Conservation (phyloP, 1,284 basidiomycete species). For the Heliocybe sulcata region DNA sequence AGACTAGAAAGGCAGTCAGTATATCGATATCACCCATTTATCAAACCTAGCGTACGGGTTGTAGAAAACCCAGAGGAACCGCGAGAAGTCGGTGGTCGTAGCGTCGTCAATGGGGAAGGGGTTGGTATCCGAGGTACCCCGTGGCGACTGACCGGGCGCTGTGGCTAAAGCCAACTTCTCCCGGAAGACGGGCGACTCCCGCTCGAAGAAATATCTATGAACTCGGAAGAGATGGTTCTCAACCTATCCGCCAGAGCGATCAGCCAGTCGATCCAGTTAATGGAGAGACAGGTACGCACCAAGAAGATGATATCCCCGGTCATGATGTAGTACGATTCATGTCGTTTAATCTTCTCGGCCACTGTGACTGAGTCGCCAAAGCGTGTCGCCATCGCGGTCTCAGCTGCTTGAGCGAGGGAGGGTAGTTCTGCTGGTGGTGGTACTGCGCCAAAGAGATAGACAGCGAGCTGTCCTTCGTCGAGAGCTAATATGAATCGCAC, state of each 20-base stretch:
- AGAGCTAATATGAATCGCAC: constrained; percentile 21
- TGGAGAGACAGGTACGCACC: constrained; percentile 25
- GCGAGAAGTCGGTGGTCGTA: constrained; percentile 40
- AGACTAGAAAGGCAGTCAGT: constrained; percentile 23
- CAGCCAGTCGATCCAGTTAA: neutral
- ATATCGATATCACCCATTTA: neutral
- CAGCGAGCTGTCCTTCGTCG: constrained; percentile 6
- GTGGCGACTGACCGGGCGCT: constrained; percentile 34
- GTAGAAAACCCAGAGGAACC: constrained; percentile 66
- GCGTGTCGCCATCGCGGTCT: constrained; percentile 14
- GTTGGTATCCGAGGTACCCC: constrained; percentile 35
- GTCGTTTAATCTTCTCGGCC: constrained; percentile 22
- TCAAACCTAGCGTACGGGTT: constrained; percentile 35
- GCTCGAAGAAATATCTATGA: constrained; percentile 57
- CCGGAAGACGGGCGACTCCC: constrained; percentile 51
- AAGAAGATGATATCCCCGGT: constrained; percentile 48
- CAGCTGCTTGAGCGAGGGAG: constrained; percentile 18
- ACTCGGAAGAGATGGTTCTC: constrained; percentile 47
- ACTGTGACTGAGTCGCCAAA: constrained; percentile 21
- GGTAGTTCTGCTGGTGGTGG: constrained; percentile 11
- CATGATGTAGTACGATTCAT: constrained; percentile 44
- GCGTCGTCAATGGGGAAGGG: constrained; percentile 47
- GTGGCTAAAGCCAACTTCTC: constrained; percentile 33
- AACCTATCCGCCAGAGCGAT: constrained; percentile 24
- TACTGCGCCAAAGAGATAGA: constrained; percentile 15